phyloP scores from a whole-genome alignment of 352 stramenopile genomes.

The Phytophthora gonapodyides region DNA sequence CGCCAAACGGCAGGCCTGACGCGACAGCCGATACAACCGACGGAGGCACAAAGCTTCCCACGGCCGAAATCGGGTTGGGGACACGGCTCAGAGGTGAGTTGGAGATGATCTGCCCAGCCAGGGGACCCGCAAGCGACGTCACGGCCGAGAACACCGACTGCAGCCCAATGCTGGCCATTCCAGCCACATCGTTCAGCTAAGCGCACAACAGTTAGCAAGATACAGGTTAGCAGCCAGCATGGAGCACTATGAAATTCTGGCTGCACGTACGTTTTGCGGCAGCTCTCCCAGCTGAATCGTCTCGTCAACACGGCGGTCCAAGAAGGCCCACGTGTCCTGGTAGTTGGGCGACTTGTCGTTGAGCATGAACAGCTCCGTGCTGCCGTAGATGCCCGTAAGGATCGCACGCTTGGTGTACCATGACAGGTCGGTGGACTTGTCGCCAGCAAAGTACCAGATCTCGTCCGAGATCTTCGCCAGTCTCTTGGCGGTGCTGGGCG shows the following conservation, averaged over 20 bases:
- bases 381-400: slow-evolving; percentile 79
- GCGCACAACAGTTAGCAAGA: background rate
- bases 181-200: slow-evolving; percentile 71
- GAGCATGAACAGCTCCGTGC: slow-evolving; percentile 87
- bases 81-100: slow-evolving; percentile 67
- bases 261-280: slow-evolving; percentile 72
- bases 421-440: slow-evolving; percentile 81
- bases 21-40: slow-evolving; percentile 52
- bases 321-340: slow-evolving; percentile 82
- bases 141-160: slow-evolving; percentile 79
- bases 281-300: slow-evolving; percentile 80
- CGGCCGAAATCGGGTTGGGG: slow-evolving; percentile 78
- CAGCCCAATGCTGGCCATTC: slow-evolving; percentile 80
- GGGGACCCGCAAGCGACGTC: slow-evolving; percentile 76
- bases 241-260: slow-evolving; percentile 1
- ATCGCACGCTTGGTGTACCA: slow-evolving; percentile 89
- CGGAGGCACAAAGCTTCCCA: slow-evolving; percentile 55
- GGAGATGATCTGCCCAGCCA: slow-evolving; percentile 67
- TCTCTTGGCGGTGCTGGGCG: slow-evolving; percentile 69
- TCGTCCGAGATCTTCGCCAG: slow-evolving; percentile 76
- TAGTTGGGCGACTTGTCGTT: slow-evolving; percentile 74
- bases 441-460: slow-evolving; percentile 89
- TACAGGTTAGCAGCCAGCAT: background rate
- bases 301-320: slow-evolving; percentile 84
- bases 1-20: slow-evolving; percentile 45